A percentile compares a stretch with the other conserved stretches of the same genome.
Conservation (phyloP, 1,284 basidiomycete species). For the Peniophora sp. region DNA sequence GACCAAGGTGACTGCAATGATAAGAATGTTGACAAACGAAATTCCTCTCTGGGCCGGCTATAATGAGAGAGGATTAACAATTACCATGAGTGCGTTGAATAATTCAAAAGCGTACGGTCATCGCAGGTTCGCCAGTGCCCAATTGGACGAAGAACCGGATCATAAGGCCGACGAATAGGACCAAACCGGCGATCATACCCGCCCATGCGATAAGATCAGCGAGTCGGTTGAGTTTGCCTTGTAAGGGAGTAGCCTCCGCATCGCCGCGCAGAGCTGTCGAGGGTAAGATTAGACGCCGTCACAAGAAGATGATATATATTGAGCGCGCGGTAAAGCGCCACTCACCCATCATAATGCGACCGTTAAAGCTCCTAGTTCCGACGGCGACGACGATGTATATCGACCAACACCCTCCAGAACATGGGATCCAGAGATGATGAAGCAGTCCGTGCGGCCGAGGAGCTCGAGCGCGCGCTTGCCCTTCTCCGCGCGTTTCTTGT, state of each 20-base stretch:
- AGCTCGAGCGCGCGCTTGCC: slow-evolving; percentile 7
- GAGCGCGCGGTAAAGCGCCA: slow-evolving; percentile 12
- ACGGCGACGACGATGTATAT: slow-evolving; percentile 88
- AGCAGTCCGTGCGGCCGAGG: slow-evolving; percentile 78
- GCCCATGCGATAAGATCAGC: slow-evolving; percentile 93
- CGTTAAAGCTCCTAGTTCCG: slow-evolving; percentile 89
- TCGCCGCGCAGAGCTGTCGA: slow-evolving; percentile 76
- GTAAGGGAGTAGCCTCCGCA: slow-evolving; percentile 84
- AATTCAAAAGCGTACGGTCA: slow-evolving; percentile 22
- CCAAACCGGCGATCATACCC: slow-evolving; percentile 75
- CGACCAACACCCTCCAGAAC: slow-evolving; percentile 90
- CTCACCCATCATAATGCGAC: slow-evolving; percentile 92
- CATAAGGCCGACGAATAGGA: slow-evolving; percentile 83
- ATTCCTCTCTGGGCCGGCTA: slow-evolving; percentile 83
- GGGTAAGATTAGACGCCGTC: too few species aligned
- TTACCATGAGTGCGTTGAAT: slow-evolving; percentile 1
- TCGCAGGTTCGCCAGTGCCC: slow-evolving; percentile 43
- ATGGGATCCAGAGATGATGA: slow-evolving; percentile 90
- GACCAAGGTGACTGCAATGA: slow-evolving; percentile 91
- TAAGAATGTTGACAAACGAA: slow-evolving; percentile 88
- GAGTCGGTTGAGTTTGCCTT: slow-evolving; percentile 86
- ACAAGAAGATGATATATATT: slow-evolving; percentile 10
- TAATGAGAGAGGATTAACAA: slow-evolving; percentile 5
- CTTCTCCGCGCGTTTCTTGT: slow-evolving; percentile 3
- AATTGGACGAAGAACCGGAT: slow-evolving; percentile 93